Percentiles rank a stretch among this genome's conserved stretches.
Evolutionary conservation across 305 asterid species (phyloP).

Genomic region (Solanum hybrid): DNA sequence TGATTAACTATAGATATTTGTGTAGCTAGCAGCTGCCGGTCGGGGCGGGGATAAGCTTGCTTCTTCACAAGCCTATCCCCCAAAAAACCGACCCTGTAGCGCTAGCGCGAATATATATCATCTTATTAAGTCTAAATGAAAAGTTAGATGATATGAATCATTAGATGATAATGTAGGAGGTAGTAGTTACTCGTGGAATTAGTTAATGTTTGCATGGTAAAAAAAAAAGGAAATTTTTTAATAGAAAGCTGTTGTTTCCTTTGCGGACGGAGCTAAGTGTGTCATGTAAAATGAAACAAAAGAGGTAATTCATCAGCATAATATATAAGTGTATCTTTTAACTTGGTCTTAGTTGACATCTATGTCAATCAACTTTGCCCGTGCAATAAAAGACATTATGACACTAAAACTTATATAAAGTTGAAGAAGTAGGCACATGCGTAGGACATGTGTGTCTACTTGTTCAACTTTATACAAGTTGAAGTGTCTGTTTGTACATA

Average conservation of each 20-base stretch:
- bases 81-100: no score
- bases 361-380: not conserved
- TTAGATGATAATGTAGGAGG: not conserved
- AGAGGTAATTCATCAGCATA: not conserved
- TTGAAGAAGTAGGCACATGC: not conserved
- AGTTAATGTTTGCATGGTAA: not conserved
- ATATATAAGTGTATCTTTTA: no score
- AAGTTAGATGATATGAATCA: not conserved
- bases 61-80: no score
- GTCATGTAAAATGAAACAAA: not conserved
- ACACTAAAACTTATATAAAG: not conserved
- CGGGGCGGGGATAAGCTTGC: no score
- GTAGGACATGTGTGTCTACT: not conserved
- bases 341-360: not conserved
- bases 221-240: not conserved
- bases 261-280: not conserved
- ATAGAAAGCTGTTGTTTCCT: not conserved
- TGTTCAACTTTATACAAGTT: not conserved
- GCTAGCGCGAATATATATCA: no score
- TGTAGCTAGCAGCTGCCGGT: no score
- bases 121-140: not conserved
- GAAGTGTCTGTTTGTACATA: no score
- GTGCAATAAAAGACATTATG: not conserved
- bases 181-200: not conserved
- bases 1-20: not conserved